Evolutionary conservation across 176 grass and related monocot species (phyloP).

Genomic region (Carex scoparia): DNA sequence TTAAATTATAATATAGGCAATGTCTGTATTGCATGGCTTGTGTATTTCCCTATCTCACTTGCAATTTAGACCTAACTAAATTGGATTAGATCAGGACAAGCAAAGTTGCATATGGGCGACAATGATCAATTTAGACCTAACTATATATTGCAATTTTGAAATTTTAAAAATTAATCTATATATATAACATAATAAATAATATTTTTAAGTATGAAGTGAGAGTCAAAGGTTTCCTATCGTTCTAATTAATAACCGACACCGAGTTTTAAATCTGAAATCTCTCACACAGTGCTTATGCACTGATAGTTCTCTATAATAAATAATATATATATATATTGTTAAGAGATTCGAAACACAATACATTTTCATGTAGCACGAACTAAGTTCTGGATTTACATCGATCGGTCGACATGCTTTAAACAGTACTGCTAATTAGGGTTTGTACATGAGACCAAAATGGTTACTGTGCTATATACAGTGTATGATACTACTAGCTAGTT

Average conservation of each 20-base stretch:
- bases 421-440: background rate
- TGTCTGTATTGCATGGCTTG: slow-evolving; percentile 1
- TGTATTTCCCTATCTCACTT: background rate
- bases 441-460: background rate
- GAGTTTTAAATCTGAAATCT: too few species aligned
- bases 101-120: background rate
- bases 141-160: too few species aligned
- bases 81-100: background rate
- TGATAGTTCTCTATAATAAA: background rate
- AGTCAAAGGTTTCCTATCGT: too few species aligned
- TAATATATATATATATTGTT: background rate
- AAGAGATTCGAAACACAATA: background rate
- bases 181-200: background rate
- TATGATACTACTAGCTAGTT: background rate
- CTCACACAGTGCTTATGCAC: too few species aligned
- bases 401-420: background rate
- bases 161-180: background rate
- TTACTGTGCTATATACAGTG: slow-evolving; percentile 2
- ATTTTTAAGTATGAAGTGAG: too few species aligned
- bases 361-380: background rate
- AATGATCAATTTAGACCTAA: too few species aligned
- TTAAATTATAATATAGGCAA: slow-evolving; percentile 15
- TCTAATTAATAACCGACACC: too few species aligned
- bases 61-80: background rate
- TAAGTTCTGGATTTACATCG: background rate